Evolutionary conservation across 306 rosid species (phyloP), one percentile per base, ranked within the genome.

Genomic region (Pyrus bretschneideri): DNA sequence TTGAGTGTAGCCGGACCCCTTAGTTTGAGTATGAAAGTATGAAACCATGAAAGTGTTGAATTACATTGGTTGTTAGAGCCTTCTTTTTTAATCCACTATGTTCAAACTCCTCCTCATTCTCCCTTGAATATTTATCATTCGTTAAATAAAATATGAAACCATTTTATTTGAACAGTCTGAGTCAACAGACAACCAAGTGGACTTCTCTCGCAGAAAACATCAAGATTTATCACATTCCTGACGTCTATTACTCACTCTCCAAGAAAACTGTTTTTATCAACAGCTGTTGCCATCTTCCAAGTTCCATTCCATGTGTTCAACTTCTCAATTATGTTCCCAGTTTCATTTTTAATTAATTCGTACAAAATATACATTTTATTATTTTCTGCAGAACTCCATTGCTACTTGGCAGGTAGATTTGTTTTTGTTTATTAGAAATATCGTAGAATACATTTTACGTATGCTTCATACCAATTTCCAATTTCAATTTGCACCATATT

Each of bases 241-340:
- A 81, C 65, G 70, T 52, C 65, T 19, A 61, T 65, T 22, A 81
- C 83, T n/a, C 87, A 40, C 14, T 18, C 67, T 78, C 77, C 86
- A n/a, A 83, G 81, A 81, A 81, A 75, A 75, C 72, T 80, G 84
- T 80, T 79, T 61, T 73, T 31, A 13, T 10, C 22, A 72, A 75
- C 88, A 84, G 84, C 78, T 89, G 83, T 80, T 80, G 75, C 75
- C 74, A 74, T 70, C 76, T 59, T 19, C 75, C 88, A 78, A 67
- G 33, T 54, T 75, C 63, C 78, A 79, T 54, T 75, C 69, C 78
- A 79, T 65, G 69, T 79, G 82, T 60, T 42, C 21, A 49, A 49
- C 55, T 23, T 12, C 22, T 71, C 35, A 72, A 64, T 18, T 21
- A 62, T 19, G 25, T 64, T 22, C 52, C 61, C 54, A 25, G 14